Evolutionary conservation across 805 yeast species (phyloP), one percentile per base, ranked within the genome.

Genomic region (Pichia thaimueangensis): DNA sequence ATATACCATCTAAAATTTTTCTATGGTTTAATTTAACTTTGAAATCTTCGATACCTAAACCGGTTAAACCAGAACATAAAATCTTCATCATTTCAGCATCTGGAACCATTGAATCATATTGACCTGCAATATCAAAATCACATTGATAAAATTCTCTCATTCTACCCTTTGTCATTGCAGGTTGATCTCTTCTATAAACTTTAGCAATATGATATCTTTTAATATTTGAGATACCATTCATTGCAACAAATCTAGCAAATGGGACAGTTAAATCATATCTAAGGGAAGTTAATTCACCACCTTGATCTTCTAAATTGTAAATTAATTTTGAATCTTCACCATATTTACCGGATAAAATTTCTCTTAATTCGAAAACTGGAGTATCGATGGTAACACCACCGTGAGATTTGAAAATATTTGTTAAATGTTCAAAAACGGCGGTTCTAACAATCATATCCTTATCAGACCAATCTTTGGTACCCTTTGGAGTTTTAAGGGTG

Each of bases 111-210:
- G 80, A 57, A 57, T 93, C 98, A 62, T 84, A 91, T 44, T 63
- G 65, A 41, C 99, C 99, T 19, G 99, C 99, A 58, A 93, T 72
- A 64, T 93, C 99, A 56, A 93, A 86, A 69, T 93, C 99, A 71
- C 99, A 93, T 69, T 93, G 99, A 65, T 93, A 93, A 59, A 93
- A 93, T 67, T 93, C 99, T 76, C 99, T 85, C 98, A 93, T 93
- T 67, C 99, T 79, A 48, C 99, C 99, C 67, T 93, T 93, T 39
- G 97, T 91, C 98, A 93, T 93, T 8, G 99, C 99, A 5, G 99
- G 99, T 67, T 93, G 99, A 63, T 93, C 99, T 68, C 99, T 84
- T 70, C 99, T 81, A 68, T 93, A 93, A 42, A 93, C 99, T 64
- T 93, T 93, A 54, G 99, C 98, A 51, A 93, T 86, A 68, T 93